A percentile compares a stretch with the other conserved stretches of the same genome.
Conservation (phyloP, 202 grass and related monocot genomes). For the Zoysia matrella region DNA sequence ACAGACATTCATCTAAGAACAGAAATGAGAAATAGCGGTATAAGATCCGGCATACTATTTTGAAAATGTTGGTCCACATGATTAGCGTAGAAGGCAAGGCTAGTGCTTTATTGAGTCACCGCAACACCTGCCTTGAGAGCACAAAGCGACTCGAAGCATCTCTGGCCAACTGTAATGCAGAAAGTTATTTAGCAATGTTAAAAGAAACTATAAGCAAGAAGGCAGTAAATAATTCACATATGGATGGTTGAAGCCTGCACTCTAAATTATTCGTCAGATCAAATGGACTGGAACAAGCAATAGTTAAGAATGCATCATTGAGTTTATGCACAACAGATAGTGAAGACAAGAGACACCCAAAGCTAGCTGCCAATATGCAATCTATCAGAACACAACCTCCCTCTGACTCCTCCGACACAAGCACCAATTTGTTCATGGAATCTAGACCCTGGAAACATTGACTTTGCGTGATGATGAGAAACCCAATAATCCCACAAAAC, state of each 20-base stretch:
- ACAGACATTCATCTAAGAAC: not conserved
- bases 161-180: constrained; percentile 3
- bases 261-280: not conserved
- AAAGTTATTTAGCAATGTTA: not conserved
- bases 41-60: constrained; percentile 71
- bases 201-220: no score
- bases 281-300: not conserved
- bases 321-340: not conserved
- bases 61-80: constrained; percentile 99
- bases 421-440: no score
- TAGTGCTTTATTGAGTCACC: constrained; percentile 28
- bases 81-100: constrained; percentile 30
- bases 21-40: not conserved
- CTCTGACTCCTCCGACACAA: no score
- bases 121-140: not conserved
- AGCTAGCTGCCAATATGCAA: no score
- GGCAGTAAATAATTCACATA: not conserved
- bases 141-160: constrained; percentile 20
- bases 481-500: not conserved
- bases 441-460: no score
- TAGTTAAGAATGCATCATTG: not conserved
- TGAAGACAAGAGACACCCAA: no score
- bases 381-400: no score
- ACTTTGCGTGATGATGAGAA: no score
- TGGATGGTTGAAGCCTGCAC: not conserved